Conservation (phyloP, 2,329 filamentous ascomycete species). For the Xylariomycetidae sp. region DNA sequence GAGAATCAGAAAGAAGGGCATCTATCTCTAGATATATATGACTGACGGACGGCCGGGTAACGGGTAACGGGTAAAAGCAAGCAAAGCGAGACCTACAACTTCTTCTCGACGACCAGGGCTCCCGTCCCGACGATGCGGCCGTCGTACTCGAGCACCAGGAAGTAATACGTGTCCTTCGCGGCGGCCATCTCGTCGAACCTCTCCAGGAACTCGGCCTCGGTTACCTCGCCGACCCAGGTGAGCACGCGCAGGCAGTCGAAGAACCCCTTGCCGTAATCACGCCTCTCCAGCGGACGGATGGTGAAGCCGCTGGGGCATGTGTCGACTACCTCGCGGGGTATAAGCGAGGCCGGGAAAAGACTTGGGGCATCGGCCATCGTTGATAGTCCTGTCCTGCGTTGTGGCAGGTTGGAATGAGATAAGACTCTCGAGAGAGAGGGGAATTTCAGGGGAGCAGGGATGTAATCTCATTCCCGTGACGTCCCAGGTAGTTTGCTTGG, state of each 20-base stretch:
- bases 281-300: slow-evolving; percentile 63
- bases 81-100: slow-evolving; percentile 58
- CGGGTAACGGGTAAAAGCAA: neutral
- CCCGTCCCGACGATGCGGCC: slow-evolving; percentile 68
- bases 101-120: slow-evolving; percentile 72
- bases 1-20: too few species aligned
- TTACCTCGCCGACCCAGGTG: slow-evolving; percentile 71
- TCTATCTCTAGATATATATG: too few species aligned
- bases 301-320: slow-evolving; percentile 64
- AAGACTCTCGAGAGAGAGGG: too few species aligned
- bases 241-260: slow-evolving; percentile 71
- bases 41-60: neutral
- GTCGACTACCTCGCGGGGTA: slow-evolving; percentile 57
- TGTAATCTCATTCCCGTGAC: too few species aligned
- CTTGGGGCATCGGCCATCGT: slow-evolving; percentile 23
- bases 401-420: too few species aligned
- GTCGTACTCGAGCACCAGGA: slow-evolving; percentile 64
- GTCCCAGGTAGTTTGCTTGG: too few species aligned
- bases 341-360: slow-evolving; percentile 63
- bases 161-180: slow-evolving; percentile 55
- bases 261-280: slow-evolving; percentile 67
- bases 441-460: too few species aligned
- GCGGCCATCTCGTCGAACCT: slow-evolving; percentile 57
- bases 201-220: slow-evolving; percentile 38
- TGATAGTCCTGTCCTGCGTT: too few species aligned